Conservation (phyloP, 352 stramenopile genomes). For the Phytopythium sindhum region DNA sequence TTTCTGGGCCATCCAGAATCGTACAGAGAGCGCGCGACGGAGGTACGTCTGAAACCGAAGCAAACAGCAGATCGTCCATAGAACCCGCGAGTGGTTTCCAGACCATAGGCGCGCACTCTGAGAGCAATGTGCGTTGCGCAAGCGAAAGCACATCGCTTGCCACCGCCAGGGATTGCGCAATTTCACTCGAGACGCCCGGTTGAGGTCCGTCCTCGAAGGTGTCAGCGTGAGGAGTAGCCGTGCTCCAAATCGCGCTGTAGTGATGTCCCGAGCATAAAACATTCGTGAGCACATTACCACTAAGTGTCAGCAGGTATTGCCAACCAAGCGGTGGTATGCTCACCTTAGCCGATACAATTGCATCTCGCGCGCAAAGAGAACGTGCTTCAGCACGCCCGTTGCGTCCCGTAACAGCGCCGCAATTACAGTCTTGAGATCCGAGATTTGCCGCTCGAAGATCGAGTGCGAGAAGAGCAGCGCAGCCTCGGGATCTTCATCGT, state of each 20-base stretch:
- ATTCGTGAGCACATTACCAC: background rate
- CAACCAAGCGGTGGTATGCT: slow-evolving; percentile 11
- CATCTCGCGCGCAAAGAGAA: slow-evolving; percentile 23
- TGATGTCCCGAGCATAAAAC: slow-evolving; percentile 8
- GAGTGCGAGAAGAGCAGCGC: slow-evolving; percentile 58
- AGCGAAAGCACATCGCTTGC: slow-evolving; percentile 25
- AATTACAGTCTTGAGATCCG: slow-evolving; percentile 35
- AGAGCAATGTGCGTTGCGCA: slow-evolving; percentile 17
- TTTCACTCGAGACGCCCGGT: slow-evolving; percentile 30
- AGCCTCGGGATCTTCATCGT: slow-evolving; percentile 40
- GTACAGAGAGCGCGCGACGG: slow-evolving; percentile 9
- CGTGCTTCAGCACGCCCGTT: slow-evolving; percentile 22
- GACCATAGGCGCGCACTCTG: slow-evolving; percentile 24
- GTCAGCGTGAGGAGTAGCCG: background rate
- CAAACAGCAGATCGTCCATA: slow-evolving; percentile 39
- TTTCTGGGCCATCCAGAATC: background rate
- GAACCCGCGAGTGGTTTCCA: slow-evolving; percentile 31
- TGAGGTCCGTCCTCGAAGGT: background rate
- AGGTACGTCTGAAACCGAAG: slow-evolving; percentile 11
- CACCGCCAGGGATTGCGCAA: slow-evolving; percentile 25
- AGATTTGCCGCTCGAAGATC: slow-evolving; percentile 68
- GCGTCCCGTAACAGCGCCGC: slow-evolving; percentile 26
- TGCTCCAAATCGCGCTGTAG: slow-evolving; percentile 21
- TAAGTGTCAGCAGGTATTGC: background rate
- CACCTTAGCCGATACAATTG: slow-evolving; percentile 32